These are phyloP conservation scores for Candida ficus DNA, from an alignment of 805 yeast genomes.

Conservation along the genomic window DNA sequence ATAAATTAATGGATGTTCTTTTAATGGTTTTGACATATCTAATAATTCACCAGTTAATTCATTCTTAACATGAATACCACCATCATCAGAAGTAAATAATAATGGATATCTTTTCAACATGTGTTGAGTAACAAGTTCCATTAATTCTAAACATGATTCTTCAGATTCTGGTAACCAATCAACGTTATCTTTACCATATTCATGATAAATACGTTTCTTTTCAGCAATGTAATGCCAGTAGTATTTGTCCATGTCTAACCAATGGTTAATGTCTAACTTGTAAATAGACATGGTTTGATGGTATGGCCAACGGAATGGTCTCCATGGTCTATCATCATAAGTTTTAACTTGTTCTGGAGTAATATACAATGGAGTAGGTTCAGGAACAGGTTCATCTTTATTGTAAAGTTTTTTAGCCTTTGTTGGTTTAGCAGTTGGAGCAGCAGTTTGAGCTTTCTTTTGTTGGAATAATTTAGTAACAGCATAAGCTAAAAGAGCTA, in stretches of 20 bases:
- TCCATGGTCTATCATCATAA: conserved; percentile 75
- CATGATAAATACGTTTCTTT: conserved; percentile 50
- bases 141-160: conserved; percentile 56
- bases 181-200: conserved; percentile 55
- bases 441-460: conserved; percentile 2
- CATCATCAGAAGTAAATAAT: conserved; percentile 44
- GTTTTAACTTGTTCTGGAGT: conserved; percentile 62
- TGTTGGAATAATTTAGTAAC: conserved; percentile 6
- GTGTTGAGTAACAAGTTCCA: conserved; percentile 58
- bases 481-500: conserved; percentile 3
- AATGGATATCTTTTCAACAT: conserved; percentile 59
- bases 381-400: conserved; percentile 10
- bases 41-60: conserved; percentile 57
- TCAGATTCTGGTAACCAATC: conserved; percentile 64
- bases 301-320: conserved; percentile 77
- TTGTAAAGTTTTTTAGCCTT: conserved; percentile 10
- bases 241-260: conserved; percentile 78
- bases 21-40: conserved; percentile 55
- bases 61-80: conserved; percentile 51
- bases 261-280: conserved; percentile 66
- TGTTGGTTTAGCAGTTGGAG: background rate
- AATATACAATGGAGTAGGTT: conserved; percentile 53
- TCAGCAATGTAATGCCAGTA: conserved; percentile 63
- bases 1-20: conserved; percentile 58
- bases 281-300: conserved; percentile 76